phyloP scores from a whole-genome alignment of 768 basidiomycete genomes.

The Strobilomyces echinocephalus region DNA sequence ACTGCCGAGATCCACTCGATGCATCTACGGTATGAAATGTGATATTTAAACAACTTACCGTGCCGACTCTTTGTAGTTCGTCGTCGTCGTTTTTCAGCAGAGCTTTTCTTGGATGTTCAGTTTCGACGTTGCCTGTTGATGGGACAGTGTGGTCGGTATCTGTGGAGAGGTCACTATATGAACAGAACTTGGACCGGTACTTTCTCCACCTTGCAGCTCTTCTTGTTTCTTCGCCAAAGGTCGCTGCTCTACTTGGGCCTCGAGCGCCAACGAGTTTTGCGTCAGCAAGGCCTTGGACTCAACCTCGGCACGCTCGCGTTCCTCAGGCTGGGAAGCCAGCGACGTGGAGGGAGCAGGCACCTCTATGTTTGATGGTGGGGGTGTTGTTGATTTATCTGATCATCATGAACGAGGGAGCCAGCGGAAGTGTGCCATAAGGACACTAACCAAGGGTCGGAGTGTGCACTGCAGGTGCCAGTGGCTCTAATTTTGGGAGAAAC shows the following conservation, averaged over 20 bases:
- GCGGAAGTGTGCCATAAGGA: not conserved
- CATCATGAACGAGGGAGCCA: constrained; percentile 6
- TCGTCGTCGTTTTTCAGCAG: constrained; percentile 82
- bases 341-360: constrained; percentile 9
- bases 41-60: constrained; percentile 41
- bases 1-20: constrained; percentile 37
- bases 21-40: not conserved
- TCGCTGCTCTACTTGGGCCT: constrained; percentile 80
- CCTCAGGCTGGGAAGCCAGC: constrained; percentile 28
- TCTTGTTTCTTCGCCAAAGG: constrained; percentile 88
- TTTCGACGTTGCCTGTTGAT: constrained; percentile 24
- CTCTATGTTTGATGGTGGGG: constrained; percentile 18
- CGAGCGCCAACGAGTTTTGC: constrained; percentile 70
- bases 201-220: constrained; percentile 50
- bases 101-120: constrained; percentile 60
- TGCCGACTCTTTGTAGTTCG: constrained; percentile 75
- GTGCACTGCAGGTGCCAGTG: constrained; percentile 30
- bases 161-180: constrained; percentile 2
- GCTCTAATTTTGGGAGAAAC: constrained; percentile 78
- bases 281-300: constrained; percentile 55
- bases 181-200: constrained; percentile 12
- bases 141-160: constrained; percentile 13
- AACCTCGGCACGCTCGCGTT: constrained; percentile 41
- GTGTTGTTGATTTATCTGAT: constrained; percentile 18
- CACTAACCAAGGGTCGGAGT: constrained; percentile 23